Conservation (phyloP, 108 stramenopile species). For the Fragilaria crotonensis region DNA sequence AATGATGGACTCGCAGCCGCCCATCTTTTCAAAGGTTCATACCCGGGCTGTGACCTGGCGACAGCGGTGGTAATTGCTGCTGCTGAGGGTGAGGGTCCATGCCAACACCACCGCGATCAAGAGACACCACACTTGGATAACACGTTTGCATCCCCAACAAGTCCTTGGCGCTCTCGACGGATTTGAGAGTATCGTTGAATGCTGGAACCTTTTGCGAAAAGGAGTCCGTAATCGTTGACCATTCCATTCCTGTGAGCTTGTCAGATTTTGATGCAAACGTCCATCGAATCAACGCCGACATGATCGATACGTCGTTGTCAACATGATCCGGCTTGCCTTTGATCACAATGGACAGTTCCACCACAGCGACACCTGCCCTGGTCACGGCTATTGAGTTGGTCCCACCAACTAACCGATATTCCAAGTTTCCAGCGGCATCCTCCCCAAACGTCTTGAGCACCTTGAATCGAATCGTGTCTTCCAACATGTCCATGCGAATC, state of each 20-base stretch:
- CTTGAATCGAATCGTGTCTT: neutral
- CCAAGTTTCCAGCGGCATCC: neutral
- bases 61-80: no score
- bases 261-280: neutral
- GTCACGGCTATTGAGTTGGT: neutral
- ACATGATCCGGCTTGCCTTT: neutral
- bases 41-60: no score
- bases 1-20: no score
- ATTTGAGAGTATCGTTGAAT: neutral
- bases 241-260: neutral
- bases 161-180: slow-evolving; percentile 6
- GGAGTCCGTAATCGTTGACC: neutral
- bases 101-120: slow-evolving; percentile 4
- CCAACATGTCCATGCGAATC: neutral
- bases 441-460: neutral
- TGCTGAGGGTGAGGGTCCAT: no score
- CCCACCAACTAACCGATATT: neutral
- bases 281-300: neutral
- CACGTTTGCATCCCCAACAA: slow-evolving; percentile 2
- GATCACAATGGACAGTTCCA: neutral
- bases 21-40: no score
- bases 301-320: neutral
- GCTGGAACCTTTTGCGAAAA: neutral
- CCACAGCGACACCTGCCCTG: neutral
- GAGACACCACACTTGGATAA: slow-evolving; percentile 14